These are phyloP conservation scores for Boletus rubroflammeus DNA, from an alignment of 768 basidiomycete species.

Conservation along the genomic window DNA sequence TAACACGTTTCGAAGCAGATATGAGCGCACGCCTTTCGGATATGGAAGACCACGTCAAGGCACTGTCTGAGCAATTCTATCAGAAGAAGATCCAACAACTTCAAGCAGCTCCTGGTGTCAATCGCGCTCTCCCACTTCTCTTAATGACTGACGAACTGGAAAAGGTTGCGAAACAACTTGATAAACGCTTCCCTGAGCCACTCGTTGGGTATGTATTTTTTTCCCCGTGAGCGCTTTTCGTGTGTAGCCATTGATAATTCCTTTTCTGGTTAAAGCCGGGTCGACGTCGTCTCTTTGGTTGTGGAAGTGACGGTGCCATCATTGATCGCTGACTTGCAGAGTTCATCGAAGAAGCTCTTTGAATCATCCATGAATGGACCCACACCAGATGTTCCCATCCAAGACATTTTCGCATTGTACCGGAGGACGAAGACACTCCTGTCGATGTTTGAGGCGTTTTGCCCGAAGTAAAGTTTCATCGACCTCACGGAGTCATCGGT, in stretches of 20 bases:
- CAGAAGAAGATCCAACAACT: conserved; percentile 60
- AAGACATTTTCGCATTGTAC: conserved; percentile 87
- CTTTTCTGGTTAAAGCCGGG: conserved; percentile 39
- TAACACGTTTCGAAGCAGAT: conserved; percentile 74
- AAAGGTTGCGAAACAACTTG: conserved; percentile 76
- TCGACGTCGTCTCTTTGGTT: conserved; percentile 75
- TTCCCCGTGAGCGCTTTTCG: neutral
- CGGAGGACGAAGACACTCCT: conserved; percentile 69
- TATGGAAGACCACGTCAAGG: conserved; percentile 60
- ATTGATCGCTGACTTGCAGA: conserved; percentile 62
- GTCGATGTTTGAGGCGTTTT: conserved; percentile 81
- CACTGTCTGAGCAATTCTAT: conserved; percentile 60
- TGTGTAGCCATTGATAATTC: neutral
- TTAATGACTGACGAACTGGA: conserved; percentile 88
- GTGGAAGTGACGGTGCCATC: conserved; percentile 67
- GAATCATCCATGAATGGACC: conserved; percentile 86
- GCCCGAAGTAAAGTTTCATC: conserved; percentile 56
- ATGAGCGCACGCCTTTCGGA: conserved; percentile 63
- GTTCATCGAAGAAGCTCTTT: conserved; percentile 67
- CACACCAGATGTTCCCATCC: conserved; percentile 82
- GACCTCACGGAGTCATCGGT: neutral
- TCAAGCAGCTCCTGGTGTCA: conserved; percentile 68
- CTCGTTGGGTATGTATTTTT: conserved; percentile 60
- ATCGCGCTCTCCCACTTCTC: conserved; percentile 75
- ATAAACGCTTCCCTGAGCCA: conserved; percentile 84